These are phyloP conservation scores for Leptomonas pyrrhocoris DNA, from an alignment of 208 protist genomes.

Conservation along the genomic window DNA sequence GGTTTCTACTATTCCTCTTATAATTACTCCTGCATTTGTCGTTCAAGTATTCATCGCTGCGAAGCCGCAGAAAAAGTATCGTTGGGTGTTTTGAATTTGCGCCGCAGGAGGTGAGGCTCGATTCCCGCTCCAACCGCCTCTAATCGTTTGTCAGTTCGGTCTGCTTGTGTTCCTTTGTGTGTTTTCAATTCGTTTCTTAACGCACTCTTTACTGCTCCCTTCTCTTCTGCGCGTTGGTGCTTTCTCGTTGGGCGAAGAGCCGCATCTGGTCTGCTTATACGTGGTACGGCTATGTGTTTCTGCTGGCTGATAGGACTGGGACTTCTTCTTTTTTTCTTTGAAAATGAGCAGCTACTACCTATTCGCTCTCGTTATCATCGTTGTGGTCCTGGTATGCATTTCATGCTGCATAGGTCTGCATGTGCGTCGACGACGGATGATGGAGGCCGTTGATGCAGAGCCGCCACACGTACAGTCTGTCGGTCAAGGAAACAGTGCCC, in stretches of 20 bases:
- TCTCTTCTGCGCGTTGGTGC: neutral
- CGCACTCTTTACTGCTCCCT: too few relatives aligned
- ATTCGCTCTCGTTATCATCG: neutral
- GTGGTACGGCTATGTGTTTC: neutral
- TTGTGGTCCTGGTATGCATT: constrained; percentile 4
- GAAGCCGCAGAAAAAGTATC: too few relatives aligned
- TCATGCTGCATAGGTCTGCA: neutral
- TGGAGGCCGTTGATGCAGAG: neutral
- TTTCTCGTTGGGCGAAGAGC: neutral
- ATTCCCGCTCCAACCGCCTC: too few relatives aligned
- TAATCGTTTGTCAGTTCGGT: too few relatives aligned
- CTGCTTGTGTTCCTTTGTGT: too few relatives aligned
- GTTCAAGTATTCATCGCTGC: too few relatives aligned
- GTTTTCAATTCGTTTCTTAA: too few relatives aligned
- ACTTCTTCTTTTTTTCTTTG: neutral
- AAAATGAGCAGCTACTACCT: neutral
- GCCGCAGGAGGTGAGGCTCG: too few relatives aligned
- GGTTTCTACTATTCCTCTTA: neutral
- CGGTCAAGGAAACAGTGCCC: neutral
- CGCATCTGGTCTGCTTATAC: too few relatives aligned
- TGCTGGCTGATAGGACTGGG: neutral
- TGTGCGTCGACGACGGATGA: neutral
- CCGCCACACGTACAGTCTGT: neutral
- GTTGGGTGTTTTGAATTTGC: too few relatives aligned
- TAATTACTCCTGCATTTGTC: neutral